These are phyloP conservation scores for Lotus japonicus DNA, from an alignment of 306 rosid species.

Conservation along the genomic window DNA sequence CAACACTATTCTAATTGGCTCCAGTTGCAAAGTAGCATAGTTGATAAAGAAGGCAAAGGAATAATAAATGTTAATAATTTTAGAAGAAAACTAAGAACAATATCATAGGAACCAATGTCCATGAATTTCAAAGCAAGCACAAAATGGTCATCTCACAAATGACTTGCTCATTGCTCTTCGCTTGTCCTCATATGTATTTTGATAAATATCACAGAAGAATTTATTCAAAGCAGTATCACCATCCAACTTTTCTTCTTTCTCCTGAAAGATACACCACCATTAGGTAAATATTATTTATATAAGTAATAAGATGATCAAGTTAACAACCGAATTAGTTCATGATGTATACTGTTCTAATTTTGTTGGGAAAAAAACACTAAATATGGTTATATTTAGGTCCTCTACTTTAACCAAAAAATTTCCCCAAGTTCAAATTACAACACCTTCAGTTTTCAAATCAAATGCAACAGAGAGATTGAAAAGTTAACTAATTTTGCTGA, in stretches of 20 bases:
- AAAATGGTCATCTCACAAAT: conserved; percentile 54
- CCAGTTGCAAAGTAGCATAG: conserved; percentile 39
- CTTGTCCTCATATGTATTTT: conserved; percentile 86
- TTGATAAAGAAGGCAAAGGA: background rate
- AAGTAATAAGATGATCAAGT: background rate
- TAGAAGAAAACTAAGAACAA: background rate
- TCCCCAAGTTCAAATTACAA: too few species aligned
- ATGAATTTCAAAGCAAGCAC: background rate
- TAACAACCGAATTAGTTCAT: background rate
- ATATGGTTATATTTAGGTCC: too few species aligned
- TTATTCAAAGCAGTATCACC: conserved; percentile 71
- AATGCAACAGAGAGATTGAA: background rate
- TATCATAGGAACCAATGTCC: background rate
- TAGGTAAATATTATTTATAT: background rate
- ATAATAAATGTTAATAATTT: background rate
- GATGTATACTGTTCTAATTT: background rate
- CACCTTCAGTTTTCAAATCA: too few species aligned
- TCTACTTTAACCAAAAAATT: too few species aligned
- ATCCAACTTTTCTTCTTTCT: conserved; percentile 81
- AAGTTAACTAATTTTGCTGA: background rate
- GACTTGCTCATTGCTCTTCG: conserved; percentile 71
- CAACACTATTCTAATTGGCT: conserved; percentile 86
- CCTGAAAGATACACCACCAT: conserved; percentile 44
- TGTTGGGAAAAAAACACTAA: background rate
- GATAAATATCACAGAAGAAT: conserved; percentile 76